Percentiles rank a stretch among this genome's conserved stretches.
phyloP scores from a whole-genome alignment of 352 stramenopile species.

The Phytopythium boreale region DNA sequence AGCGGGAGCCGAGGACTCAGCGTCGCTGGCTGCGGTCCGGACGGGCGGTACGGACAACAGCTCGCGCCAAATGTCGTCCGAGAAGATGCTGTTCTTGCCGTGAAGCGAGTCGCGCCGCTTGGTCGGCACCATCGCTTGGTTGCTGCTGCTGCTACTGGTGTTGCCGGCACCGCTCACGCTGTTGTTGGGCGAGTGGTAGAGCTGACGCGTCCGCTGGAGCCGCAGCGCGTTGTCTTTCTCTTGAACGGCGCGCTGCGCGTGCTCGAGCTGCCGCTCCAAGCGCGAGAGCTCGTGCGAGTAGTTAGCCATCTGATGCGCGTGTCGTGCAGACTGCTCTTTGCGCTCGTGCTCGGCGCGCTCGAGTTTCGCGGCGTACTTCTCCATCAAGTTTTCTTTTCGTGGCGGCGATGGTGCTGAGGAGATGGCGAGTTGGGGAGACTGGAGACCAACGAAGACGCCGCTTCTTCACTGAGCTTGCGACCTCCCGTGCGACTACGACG shows the following conservation, averaged over 20 bases:
- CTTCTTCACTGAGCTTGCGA: neutral
- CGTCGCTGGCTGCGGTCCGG: neutral
- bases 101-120: conserved; percentile 5
- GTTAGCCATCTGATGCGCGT: conserved; percentile 63
- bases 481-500: neutral
- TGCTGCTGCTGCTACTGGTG: neutral
- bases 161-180: neutral
- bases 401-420: neutral
- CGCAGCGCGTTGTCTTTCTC: conserved; percentile 62
- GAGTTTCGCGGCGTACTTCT: conserved; percentile 28
- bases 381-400: conserved; percentile 11
- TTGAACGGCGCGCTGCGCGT: conserved; percentile 35
- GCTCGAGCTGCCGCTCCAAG: conserved; percentile 65
- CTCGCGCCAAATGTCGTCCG: conserved; percentile 54
- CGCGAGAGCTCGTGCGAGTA: conserved; percentile 66
- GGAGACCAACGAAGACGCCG: neutral
- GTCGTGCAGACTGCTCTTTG: conserved; percentile 33
- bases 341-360: conserved; percentile 52
- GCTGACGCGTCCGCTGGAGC: conserved; percentile 46
- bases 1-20: neutral
- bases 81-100: conserved; percentile 27
- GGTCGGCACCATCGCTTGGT: neutral
- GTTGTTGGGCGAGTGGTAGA: conserved; percentile 27
- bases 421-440: neutral
- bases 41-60: conserved; percentile 28